Evolutionary conservation across 2,329 filamentous ascomycete genomes (phyloP).

Genomic region (Passalora sequoiae): DNA sequence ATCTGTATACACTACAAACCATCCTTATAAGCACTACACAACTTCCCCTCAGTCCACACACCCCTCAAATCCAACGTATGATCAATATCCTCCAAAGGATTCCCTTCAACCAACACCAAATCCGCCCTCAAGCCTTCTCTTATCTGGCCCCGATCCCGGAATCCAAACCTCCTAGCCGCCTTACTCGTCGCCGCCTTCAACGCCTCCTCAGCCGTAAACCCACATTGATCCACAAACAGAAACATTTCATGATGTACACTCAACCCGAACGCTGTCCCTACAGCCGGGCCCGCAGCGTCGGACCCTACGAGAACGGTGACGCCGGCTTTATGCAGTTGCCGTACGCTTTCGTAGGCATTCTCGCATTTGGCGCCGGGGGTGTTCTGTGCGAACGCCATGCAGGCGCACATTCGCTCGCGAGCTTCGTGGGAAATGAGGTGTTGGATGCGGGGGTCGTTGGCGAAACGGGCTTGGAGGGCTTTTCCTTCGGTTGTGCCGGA

Average conservation of each 20-base stretch:
- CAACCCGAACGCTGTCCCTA: constrained; percentile 43
- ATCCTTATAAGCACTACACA: constrained; percentile 16
- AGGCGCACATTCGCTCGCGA: constrained; percentile 37
- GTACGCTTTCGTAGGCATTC: constrained; percentile 41
- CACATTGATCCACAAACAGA: constrained; percentile 40
- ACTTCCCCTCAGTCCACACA: constrained; percentile 40
- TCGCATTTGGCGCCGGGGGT: constrained; percentile 32
- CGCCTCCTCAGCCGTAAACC: constrained; percentile 41
- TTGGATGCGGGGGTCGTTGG: constrained; percentile 37
- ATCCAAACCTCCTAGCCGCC: constrained; percentile 39
- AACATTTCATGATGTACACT: constrained; percentile 41
- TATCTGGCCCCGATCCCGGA: constrained; percentile 39
- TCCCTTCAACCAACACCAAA: constrained; percentile 42
- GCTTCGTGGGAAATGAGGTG: constrained; percentile 34
- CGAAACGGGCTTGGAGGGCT: constrained; percentile 37
- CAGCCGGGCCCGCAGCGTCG: constrained; percentile 40
- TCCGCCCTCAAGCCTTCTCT: constrained; percentile 40
- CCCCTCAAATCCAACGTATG: constrained; percentile 39
- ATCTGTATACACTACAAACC: too few relatives aligned
- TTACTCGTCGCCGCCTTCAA: constrained; percentile 39
- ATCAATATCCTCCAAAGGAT: constrained; percentile 40
- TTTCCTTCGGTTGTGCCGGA: constrained; percentile 40
- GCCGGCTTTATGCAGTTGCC: constrained; percentile 36
- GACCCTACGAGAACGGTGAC: constrained; percentile 42
- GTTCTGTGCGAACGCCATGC: constrained; percentile 38